A percentile compares a stretch with the other conserved stretches of the same genome.
These are phyloP conservation scores for Debaryomycetaceae sp. DNA, from an alignment of 1,139 yeast species.

Conservation along the genomic window DNA sequence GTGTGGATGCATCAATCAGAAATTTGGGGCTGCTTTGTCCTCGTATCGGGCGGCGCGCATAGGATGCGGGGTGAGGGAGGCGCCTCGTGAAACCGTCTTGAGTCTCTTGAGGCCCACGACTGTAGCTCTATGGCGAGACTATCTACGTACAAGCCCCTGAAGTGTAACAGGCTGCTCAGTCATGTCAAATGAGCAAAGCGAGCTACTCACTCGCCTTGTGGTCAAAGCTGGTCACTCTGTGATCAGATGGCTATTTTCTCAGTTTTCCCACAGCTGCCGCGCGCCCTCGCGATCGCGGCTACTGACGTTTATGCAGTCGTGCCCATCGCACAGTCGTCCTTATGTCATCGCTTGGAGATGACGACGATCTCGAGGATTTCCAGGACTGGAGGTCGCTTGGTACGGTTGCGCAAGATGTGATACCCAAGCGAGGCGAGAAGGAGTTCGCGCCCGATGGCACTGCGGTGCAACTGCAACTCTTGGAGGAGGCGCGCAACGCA, in stretches of 20 bases:
- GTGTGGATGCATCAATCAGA: no score
- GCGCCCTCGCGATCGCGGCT: no score
- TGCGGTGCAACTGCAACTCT: constrained; percentile 45
- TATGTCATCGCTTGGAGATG: constrained; percentile 1
- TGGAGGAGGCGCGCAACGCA: constrained; percentile 56
- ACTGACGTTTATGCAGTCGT: constrained; percentile 1
- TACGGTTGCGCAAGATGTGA: constrained; percentile 15
- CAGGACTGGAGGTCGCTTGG: constrained; percentile 60
- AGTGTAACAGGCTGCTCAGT: constrained; percentile 14
- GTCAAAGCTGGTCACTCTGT: background rate
- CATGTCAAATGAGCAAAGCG: constrained; percentile 10
- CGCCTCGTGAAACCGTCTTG: no score
- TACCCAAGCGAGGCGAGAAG: constrained; percentile 77
- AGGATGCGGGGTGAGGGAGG: no score
- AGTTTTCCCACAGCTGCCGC: background rate
- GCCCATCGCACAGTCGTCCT: background rate
- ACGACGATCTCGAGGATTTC: constrained; percentile 54
- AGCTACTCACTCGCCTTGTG: no score
- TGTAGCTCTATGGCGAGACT: no score
- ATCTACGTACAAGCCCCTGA: constrained; percentile 15
- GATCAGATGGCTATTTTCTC: background rate
- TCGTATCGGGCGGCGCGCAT: no score
- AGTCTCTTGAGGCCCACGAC: no score
- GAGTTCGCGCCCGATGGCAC: constrained; percentile 88
- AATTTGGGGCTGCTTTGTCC: no score